These are phyloP conservation scores for Cicer yamashitae DNA, from an alignment of 306 rosid species.

Conservation along the genomic window DNA sequence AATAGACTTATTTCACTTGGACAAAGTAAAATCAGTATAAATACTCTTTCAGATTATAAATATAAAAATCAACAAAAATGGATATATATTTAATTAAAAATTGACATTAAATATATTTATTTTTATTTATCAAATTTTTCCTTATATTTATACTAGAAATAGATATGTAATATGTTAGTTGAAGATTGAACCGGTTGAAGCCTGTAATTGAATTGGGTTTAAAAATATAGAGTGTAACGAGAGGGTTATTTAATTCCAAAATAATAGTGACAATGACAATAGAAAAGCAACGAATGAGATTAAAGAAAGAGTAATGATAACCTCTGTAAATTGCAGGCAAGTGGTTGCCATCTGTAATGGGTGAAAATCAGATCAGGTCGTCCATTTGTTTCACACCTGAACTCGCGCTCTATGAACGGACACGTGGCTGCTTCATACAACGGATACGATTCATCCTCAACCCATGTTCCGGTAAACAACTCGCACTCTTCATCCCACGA, in stretches of 20 bases:
- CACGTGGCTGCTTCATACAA: slow-evolving; percentile 59
- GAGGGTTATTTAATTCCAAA: neutral
- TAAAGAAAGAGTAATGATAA: slow-evolving; percentile 16
- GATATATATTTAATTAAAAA: too few relatives aligned
- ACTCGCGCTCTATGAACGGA: slow-evolving; percentile 79
- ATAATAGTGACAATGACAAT: neutral
- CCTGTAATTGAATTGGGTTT: too few relatives aligned
- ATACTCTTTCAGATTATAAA: too few relatives aligned
- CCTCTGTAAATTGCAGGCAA: slow-evolving; percentile 65
- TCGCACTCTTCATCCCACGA: slow-evolving; percentile 49
- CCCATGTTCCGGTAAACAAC: slow-evolving; percentile 76
- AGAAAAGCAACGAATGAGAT: neutral
- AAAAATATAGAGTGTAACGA: neutral
- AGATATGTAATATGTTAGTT: too few relatives aligned
- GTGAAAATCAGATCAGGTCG: slow-evolving; percentile 73
- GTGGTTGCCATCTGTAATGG: slow-evolving; percentile 85
- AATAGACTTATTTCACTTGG: too few relatives aligned
- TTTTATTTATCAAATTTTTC: too few relatives aligned
- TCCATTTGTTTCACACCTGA: slow-evolving; percentile 74
- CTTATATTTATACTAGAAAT: too few relatives aligned
- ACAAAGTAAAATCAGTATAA: too few relatives aligned
- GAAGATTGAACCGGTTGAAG: too few relatives aligned
- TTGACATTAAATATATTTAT: too few relatives aligned
- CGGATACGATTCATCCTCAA: slow-evolving; percentile 66
- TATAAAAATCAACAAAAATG: too few relatives aligned